Evolutionary conservation across 495 filamentous ascomycete species (phyloP), one percentile per base, ranked within the genome.

Genomic region (Xylaria venustula): DNA sequence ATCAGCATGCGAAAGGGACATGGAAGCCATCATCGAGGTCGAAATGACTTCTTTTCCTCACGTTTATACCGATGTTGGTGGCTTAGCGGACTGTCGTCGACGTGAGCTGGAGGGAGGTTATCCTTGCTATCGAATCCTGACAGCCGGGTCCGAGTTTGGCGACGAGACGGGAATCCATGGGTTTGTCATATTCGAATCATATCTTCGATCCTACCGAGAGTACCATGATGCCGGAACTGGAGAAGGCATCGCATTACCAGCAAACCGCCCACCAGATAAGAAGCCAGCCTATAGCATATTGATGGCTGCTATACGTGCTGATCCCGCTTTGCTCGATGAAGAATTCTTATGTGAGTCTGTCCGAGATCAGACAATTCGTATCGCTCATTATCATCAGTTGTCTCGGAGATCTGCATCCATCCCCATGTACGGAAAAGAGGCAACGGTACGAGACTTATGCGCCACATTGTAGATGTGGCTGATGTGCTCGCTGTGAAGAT

Each of bases 371-470:
- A 7, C 8, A 54, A 26, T 17, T n/a, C n/a, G 14, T 17, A 15
- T 41, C 30, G 17, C 50, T 61, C n/a, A 54, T 32, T 28, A 11
- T n/a, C 14, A 48, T 36, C 28, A 61, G 58, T 61, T 26, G 49
- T 61, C 0, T 61, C 58, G 15, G 58, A 54, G 41, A 54, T 54
- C 22, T 61, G 58, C 32, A 52, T 61, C n/a, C 58, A 61, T 30
- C 58, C 58, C 12, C 40, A 51, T 22, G 32, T 36, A 26, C 49
- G 58, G 28, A 20, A 48, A 19, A 61, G 36, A 48, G 58, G 58
- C 49, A 54, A 61, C 22, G 58, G 50, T 12, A 61, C 41, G 28
- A 61, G 32, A 20, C 58, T 61, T 20, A 61, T 61, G 58, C 58
- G 42, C 8, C 58, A 61, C 26, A 48, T 61, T 23, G 23, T 48